Percentiles rank a stretch among this genome's conserved stretches.
Conservation (phyloP, 352 stramenopile species). For the Saprolegnia parasitica region DNA sequence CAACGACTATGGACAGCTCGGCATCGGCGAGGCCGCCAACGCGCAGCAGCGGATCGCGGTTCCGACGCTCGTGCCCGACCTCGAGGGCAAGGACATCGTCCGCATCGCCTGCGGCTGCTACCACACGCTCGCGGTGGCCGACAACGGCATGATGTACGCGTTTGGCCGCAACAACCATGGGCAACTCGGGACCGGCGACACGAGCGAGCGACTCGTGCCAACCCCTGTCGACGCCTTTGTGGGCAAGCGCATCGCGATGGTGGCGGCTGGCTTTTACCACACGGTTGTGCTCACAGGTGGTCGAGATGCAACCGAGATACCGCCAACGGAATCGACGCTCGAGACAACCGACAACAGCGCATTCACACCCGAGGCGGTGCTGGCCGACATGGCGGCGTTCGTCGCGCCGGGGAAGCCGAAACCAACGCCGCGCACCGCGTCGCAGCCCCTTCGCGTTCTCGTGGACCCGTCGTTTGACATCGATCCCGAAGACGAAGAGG, state of each 20-base stretch:
- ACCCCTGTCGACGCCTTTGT: constrained; percentile 87
- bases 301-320: constrained; percentile 32
- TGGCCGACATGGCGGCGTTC: constrained; percentile 4
- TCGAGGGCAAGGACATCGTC: constrained; percentile 81
- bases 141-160: constrained; percentile 89
- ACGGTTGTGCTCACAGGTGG: constrained; percentile 86
- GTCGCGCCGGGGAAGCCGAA: not conserved
- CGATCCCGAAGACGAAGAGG: constrained; percentile 20
- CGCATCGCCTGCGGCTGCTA: constrained; percentile 88
- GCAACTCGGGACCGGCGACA: constrained; percentile 89
- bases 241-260: constrained; percentile 80
- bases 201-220: constrained; percentile 78
- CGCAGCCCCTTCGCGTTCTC: not conserved
- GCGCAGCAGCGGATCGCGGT: constrained; percentile 58
- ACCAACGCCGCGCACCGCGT: not conserved
- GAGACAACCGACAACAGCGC: constrained; percentile 14
- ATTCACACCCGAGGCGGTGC: constrained; percentile 8
- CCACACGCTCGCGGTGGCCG: constrained; percentile 81
- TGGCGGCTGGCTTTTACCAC: constrained; percentile 92
- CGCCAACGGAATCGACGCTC: not conserved
- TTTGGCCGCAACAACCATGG: constrained; percentile 94
- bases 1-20: constrained; percentile 93
- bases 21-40: constrained; percentile 57
- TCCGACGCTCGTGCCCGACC: constrained; percentile 53
- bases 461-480: constrained; percentile 10